phyloP scores from a whole-genome alignment of 2,329 filamentous ascomycete species.

The Teratosphaeria destructans region DNA sequence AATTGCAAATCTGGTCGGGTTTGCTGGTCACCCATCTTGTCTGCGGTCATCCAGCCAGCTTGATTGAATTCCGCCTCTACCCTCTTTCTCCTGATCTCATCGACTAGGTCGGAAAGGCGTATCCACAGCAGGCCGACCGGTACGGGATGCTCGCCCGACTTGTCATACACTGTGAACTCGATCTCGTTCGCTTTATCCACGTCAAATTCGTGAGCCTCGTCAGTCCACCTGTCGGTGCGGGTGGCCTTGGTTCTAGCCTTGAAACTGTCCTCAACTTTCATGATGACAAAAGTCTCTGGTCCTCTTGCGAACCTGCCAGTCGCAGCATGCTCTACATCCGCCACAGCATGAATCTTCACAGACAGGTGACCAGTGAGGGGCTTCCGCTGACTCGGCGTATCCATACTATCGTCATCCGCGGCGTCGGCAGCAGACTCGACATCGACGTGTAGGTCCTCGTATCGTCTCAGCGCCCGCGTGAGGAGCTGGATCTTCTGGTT shows the following conservation, averaged over 20 bases:
- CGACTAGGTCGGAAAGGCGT: constrained; percentile 89
- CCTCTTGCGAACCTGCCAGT: constrained; percentile 73
- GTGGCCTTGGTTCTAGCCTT: constrained; percentile 80
- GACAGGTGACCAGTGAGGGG: constrained; percentile 86
- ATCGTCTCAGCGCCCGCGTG: constrained; percentile 91
- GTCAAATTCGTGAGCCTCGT: constrained; percentile 81
- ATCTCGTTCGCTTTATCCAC: constrained; percentile 99
- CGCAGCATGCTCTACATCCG: constrained; percentile 87
- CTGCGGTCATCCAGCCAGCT: constrained; percentile 93
- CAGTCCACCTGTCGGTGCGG: constrained; percentile 80
- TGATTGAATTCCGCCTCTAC: constrained; percentile 93
- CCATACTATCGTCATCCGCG: constrained; percentile 86
- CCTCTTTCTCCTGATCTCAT: constrained; percentile 94
- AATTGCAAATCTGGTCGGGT: constrained; percentile 46
- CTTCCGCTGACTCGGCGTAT: constrained; percentile 87
- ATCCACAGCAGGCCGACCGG: constrained; percentile 96
- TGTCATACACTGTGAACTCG: constrained; percentile 95
- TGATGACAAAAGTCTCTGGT: constrained; percentile 87
- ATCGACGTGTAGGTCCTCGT: constrained; percentile 93
- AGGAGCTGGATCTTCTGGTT: constrained; percentile 95
- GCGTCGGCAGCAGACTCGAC: constrained; percentile 38
- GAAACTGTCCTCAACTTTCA: constrained; percentile 92
- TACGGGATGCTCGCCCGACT: constrained; percentile 74
- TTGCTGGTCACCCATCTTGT: constrained; percentile 68
- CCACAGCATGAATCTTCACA: constrained; percentile 77